Base-by-base conservation (phyloP, 2,329 filamentous ascomycete genomes). In the Fusarium coffeatum region DNA sequence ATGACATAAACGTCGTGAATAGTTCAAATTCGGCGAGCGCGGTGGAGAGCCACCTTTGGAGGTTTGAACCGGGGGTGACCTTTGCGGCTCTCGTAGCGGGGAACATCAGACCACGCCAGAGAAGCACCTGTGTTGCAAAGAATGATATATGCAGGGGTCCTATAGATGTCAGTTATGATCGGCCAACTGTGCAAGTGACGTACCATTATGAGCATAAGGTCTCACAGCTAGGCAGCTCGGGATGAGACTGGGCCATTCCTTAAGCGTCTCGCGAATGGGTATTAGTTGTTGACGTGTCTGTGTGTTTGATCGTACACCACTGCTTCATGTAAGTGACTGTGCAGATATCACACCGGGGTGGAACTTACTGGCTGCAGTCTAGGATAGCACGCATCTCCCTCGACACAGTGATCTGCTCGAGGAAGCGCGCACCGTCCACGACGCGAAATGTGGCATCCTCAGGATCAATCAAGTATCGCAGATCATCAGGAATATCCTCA, bases 21-120 rank as follows among this genome's bases (percentile, higher is more conserved):
- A 76, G 72, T 30, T 79, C 74, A 15, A 83, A 81, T 30, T 81
- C 78, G 3, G 64, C 46, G 4, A 82, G 72, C 4, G 81, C 81
- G 1, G 67, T 72, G 6, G 72, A 57, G 20, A 82, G 76, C 76
- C 79, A 80, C 28, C 74, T 74, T 5, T 78, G 75, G 6, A 82
- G 76, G 40, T 76, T 80, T 1, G 80, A 82, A 3, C 73, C 70
- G 0, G 79, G 76, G 2, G 77, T 79, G 1, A 69, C 67, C 32
- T 83, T 83, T 9, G 83, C 78, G 3, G 75, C 76, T 51, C 79
- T 80, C 3, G 81, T 83, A 2, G 82, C 82, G 8, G 83, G 83
- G 16, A 78, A 80, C 81, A 85, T 84, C 2, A 85, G 75, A 0
- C 81, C 82, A 6, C 83, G 78, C 47, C 80, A 82, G 9, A 82